Conservation (phyloP, 352 stramenopile species). For the Globisporangium nagaii region DNA sequence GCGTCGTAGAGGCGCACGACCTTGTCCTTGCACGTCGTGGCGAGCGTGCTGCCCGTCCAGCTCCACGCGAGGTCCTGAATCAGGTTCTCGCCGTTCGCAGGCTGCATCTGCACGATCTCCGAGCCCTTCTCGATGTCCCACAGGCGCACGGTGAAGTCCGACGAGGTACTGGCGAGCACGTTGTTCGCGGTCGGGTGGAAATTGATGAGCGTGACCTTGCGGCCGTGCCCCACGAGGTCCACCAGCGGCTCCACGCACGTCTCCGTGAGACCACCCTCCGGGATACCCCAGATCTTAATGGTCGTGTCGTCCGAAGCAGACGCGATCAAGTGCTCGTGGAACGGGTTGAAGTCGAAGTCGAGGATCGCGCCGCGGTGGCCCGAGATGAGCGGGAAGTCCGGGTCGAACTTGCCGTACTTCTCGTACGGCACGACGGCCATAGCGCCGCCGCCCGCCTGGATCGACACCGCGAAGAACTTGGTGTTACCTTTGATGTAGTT, state of each 20-base stretch:
- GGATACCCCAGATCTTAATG: constrained; percentile 97
- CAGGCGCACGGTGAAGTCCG: constrained; percentile 96
- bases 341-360: constrained; percentile 99
- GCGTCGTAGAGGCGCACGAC: constrained; percentile 95
- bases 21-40: constrained; percentile 98
- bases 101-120: constrained; percentile 86
- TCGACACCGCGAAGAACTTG: constrained; percentile 98
- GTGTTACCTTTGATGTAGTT: constrained; percentile 99
- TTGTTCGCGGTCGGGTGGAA: constrained; percentile 98
- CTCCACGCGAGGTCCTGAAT: constrained; percentile 99
- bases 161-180: constrained; percentile 93
- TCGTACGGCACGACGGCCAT: constrained; percentile 95
- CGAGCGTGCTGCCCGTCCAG: constrained; percentile 93
- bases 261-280: constrained; percentile 90
- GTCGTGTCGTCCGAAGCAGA: constrained; percentile 96
- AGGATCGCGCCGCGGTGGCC: constrained; percentile 95
- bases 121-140: constrained; percentile 98
- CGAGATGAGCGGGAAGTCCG: constrained; percentile 91
- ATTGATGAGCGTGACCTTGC: constrained; percentile 96
- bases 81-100: constrained; percentile 81
- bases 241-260: constrained; percentile 95
- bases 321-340: constrained; percentile 95
- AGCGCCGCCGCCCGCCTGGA: constrained; percentile 81
- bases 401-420: constrained; percentile 93
- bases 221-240: constrained; percentile 94